Conservation (phyloP, 352 stramenopile species). For the Globisporangium abappressorium region DNA sequence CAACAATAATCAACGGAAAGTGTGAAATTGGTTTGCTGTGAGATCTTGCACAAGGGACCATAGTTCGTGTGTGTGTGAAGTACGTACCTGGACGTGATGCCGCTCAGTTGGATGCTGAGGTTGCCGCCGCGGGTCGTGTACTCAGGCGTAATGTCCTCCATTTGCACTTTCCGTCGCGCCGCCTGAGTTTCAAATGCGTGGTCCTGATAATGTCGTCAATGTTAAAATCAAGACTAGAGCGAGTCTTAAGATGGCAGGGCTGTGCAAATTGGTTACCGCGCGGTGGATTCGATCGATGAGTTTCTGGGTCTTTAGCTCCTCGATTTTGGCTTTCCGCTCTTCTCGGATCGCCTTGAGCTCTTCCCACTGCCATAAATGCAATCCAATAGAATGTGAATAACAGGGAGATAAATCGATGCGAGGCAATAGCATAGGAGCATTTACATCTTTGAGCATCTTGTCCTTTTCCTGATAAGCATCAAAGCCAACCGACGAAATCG, state of each 20-base stretch:
- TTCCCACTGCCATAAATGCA: slow-evolving; percentile 35
- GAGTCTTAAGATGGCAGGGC: too few relatives aligned
- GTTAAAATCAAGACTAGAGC: too few relatives aligned
- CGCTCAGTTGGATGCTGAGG: slow-evolving; percentile 61
- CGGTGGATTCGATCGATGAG: slow-evolving; percentile 36
- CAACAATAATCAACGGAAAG: too few relatives aligned
- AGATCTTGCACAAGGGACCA: background rate
- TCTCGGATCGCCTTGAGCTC: slow-evolving; percentile 37
- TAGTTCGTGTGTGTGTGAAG: background rate
- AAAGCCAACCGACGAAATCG: background rate
- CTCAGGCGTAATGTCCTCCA: slow-evolving; percentile 55
- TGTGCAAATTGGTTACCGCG: slow-evolving; percentile 15
- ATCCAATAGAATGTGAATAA: too few relatives aligned
- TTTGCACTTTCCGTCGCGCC: slow-evolving; percentile 47
- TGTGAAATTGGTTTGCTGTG: background rate
- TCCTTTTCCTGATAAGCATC: slow-evolving; percentile 28
- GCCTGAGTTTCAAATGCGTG: slow-evolving; percentile 44
- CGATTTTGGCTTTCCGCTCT: slow-evolving; percentile 24
- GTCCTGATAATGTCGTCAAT: slow-evolving; percentile 28
- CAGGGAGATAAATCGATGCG: background rate
- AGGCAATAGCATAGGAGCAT: background rate
- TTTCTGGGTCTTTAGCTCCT: slow-evolving; percentile 27
- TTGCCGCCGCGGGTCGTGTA: slow-evolving; percentile 61
- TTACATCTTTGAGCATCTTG: slow-evolving; percentile 35
- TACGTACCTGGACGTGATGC: slow-evolving; percentile 69